Base-by-base conservation (phyloP, 2,329 filamentous ascomycete species). In the Penicillium hesseltinei region DNA sequence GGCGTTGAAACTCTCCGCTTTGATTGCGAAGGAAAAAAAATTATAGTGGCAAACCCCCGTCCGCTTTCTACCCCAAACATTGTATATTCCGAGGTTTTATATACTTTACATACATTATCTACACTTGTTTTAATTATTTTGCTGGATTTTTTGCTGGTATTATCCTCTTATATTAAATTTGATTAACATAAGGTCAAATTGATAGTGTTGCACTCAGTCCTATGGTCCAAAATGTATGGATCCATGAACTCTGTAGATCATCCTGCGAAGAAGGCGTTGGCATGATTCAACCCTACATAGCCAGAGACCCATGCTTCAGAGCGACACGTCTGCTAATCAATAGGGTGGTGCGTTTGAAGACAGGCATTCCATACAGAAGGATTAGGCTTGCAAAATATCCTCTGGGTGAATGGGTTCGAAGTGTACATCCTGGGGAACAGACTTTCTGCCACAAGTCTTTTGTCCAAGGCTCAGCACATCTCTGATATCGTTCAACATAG, bases 1-100 rank as follows among this genome's bases (percentile, higher is more conserved):
- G 64, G 64, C 64, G 63, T 65, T 66, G 58, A 59, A 63, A 65
- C 59, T 63, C 64, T 67, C 64, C 64, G 64, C 63, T 65, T 60
- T 57, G 57, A 62, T 57, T 59, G 55, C 53, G 54, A 56, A 52
- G 50, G 51, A 62, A 67, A 67, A 66, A 68, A 68, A 68, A 66
- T 65, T 60, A 62, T 57, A 62, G 65, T 64, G 65, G 65, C 66
- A 65, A 66, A 42, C 46, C 11, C 10, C 29, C 11, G 29, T 33
- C 45, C 47, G 51, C 54, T 60, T 56, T 64, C 63, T 64, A 66
- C 49, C 38, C 39, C 45, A 57, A 45, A 45, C 40, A 51, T 43
- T 27, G 25, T 1, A 54, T 31, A 33, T 21, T 47, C 21, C 45
- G 31, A 47, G 21, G n/a, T 39, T 47, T 21, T 31, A 27, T 42